These are phyloP conservation scores for Vitis hybrid DNA, from an alignment of 177 flowering plant genomes.

Conservation along the genomic window DNA sequence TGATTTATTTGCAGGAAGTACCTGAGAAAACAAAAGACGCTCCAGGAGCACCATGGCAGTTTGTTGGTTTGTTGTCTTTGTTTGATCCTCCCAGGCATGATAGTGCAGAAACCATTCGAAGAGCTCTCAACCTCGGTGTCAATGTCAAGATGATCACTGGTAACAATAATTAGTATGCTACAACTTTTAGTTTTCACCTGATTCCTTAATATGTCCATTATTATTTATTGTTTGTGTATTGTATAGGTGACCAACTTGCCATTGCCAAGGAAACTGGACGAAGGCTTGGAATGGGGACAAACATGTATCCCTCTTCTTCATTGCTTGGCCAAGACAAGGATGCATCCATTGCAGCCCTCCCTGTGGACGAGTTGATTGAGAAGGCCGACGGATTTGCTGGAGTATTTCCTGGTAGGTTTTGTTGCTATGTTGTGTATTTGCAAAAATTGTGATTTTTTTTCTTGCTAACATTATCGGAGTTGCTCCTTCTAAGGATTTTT, in stretches of 20 bases:
- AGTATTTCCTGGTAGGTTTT: conserved; percentile 75
- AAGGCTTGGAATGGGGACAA: conserved; percentile 98
- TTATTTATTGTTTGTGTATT: conserved; percentile 4
- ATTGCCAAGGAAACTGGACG: conserved; percentile 96
- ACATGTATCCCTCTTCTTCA: conserved; percentile 98
- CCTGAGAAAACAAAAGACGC: conserved; percentile 81
- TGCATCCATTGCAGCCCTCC: conserved; percentile 66
- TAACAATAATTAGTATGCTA: conserved; percentile 12
- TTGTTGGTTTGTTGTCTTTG: conserved; percentile 82
- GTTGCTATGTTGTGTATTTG: not conserved
- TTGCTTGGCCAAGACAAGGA: conserved; percentile 81
- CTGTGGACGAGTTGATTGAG: conserved; percentile 92
- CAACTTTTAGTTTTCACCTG: not conserved
- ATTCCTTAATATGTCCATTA: not conserved
- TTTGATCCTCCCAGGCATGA: conserved; percentile 98
- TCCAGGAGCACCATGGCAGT: conserved; percentile 76
- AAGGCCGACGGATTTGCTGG: conserved; percentile 99
- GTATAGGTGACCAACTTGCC: conserved; percentile 91
- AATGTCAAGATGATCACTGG: conserved; percentile 98
- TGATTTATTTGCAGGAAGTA: conserved; percentile 48
- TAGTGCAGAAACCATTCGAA: conserved; percentile 87
- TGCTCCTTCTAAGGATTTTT: too few relatives aligned
- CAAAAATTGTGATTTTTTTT: not conserved
- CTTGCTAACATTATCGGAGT: too few relatives aligned
- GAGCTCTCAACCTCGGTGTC: conserved; percentile 88